Conservation (phyloP, 495 filamentous ascomycete genomes). For the Annulohypoxylon bovei region DNA sequence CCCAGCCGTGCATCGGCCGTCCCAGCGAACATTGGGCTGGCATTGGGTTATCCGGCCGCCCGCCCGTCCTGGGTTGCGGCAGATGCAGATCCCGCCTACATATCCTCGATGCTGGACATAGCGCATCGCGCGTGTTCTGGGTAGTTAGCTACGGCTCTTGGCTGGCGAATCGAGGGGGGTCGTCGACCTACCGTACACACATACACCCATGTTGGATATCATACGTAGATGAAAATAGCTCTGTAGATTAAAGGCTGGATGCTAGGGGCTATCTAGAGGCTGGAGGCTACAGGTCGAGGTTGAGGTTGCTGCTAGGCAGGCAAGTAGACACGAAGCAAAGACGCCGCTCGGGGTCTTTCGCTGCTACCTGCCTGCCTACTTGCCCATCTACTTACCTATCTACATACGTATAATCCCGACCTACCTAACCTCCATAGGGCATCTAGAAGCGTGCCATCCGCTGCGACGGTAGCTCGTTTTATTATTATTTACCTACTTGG, state of each 20-base stretch:
- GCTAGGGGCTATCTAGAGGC: background rate
- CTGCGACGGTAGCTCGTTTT: background rate
- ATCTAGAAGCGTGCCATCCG: slow-evolving; percentile 1
- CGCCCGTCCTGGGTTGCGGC: background rate
- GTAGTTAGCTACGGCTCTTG: too few relatives aligned
- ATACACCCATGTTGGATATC: background rate
- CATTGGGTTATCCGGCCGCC: background rate
- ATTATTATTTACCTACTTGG: background rate
- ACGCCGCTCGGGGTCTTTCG: background rate
- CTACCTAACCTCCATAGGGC: slow-evolving; percentile 1
- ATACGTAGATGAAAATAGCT: background rate
- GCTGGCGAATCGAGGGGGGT: background rate
- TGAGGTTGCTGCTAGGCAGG: background rate
- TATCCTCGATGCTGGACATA: background rate
- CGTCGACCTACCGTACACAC: background rate
- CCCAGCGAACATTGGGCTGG: background rate
- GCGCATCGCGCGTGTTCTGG: background rate
- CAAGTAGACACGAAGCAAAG: background rate
- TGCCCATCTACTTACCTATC: background rate
- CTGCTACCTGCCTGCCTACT: background rate
- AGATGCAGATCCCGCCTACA: slow-evolving; percentile 7
- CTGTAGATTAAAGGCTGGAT: background rate
- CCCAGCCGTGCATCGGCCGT: background rate
- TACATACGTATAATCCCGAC: background rate
- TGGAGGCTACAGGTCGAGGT: background rate